phyloP scores from a whole-genome alignment of 2,329 filamentous ascomycete genomes.

The Verticillium alfalfae region DNA sequence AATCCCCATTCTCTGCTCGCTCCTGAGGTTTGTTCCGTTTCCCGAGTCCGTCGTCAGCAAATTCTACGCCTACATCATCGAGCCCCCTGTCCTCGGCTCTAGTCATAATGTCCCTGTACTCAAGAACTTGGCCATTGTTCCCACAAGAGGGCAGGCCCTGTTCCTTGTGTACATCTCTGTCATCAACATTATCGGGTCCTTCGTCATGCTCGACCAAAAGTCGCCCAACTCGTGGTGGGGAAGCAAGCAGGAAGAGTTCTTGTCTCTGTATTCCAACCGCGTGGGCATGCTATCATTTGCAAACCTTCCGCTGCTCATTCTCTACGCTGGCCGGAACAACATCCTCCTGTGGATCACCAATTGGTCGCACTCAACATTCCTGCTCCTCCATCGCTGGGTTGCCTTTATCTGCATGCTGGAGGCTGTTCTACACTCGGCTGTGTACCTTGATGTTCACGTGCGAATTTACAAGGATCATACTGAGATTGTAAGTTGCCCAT shows the following conservation, averaged over 20 bases:
- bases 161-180: conserved; percentile 33
- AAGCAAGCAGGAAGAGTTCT: not conserved
- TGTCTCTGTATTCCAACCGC: conserved; percentile 20
- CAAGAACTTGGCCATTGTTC: conserved; percentile 13
- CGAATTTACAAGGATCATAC: conserved; percentile 1
- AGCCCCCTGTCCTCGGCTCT: conserved; percentile 15
- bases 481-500: not conserved
- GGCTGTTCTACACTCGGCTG: conserved; percentile 38
- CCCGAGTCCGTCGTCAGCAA: conserved; percentile 7
- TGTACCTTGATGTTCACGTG: conserved; percentile 28
- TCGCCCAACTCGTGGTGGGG: conserved; percentile 16
- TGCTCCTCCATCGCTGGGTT: conserved; percentile 44
- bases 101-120: conserved; percentile 12
- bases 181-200: conserved; percentile 27
- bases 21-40: conserved; percentile 23
- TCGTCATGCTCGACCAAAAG: conserved; percentile 18
- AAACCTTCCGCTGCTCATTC: conserved; percentile 32
- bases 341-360: conserved; percentile 40
- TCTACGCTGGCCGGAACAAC: conserved; percentile 42
- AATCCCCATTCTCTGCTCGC: conserved; percentile 20
- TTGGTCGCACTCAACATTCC: conserved; percentile 42
- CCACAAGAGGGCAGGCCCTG: conserved; percentile 21
- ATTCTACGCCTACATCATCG: conserved; percentile 15
- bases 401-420: conserved; percentile 38
- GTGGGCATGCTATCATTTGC: conserved; percentile 33